Base-by-base conservation (phyloP, 805 yeast species). In the Suhomyces sp. region DNA sequence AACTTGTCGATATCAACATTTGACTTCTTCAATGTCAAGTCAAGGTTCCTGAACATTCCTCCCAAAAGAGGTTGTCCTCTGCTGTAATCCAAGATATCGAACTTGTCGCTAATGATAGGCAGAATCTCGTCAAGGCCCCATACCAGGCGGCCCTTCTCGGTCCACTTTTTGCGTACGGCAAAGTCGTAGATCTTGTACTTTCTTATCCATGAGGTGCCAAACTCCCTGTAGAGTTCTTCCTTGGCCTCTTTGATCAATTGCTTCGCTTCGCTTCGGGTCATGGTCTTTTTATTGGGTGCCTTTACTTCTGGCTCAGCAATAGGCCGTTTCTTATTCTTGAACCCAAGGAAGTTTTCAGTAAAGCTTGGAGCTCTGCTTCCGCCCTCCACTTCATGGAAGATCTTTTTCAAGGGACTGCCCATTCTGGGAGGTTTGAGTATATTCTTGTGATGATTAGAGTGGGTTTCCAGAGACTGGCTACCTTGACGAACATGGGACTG, bases 121-220 rank as follows among this genome's bases (percentile, higher is more conserved):
- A 56, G 67, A 38, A 75, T 61, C 5, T 51, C 56, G 26, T 74
- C 79, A 2, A 58, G 56, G 1, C 74, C 77, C 77, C 77, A 75
- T 2, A 65, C 63, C 17, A 60, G 56, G 6, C 57, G 59, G 38
- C 60, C 49, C 44, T 72, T 60, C 17, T 55, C 48, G 31, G 53
- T 57, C 76, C 76, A 72, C 6, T 54, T 56, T 7, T 59, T 53
- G 17, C 58, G 49, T 49, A 69, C 64, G 6, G 59, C 58, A 7
- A 47, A 33, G 17, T 66, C 60, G 58, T 68, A 74, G 24, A 58
- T 56, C 31, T 58, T 61, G 54, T 56, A 73, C 54, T 67, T 72
- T 41, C 56, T 53, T 19, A 70, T 63, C 79, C 79, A 75, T 1
- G 74, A 64, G 3, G 58, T 58, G 0, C 72, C 60, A n/a, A 73